Percentiles rank a stretch among this genome's conserved stretches.
Conservation (phyloP, 1,284 basidiomycete genomes). For the Agroathelia rolfsii region DNA sequence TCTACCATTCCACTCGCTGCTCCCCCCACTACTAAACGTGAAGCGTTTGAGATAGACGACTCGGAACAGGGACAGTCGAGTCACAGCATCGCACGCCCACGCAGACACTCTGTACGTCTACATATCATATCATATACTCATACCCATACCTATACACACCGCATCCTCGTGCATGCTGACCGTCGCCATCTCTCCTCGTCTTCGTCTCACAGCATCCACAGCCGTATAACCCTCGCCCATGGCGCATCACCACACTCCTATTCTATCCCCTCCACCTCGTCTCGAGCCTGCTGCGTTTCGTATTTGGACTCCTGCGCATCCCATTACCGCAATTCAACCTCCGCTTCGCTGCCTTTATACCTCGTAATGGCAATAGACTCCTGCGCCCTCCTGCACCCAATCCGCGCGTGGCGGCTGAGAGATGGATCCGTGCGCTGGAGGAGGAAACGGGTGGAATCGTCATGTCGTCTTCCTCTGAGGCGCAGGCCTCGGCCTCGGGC, state of each 20-base stretch:
- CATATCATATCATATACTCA: conserved; percentile 13
- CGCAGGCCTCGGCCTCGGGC: conserved; percentile 22
- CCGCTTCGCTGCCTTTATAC: conserved; percentile 28
- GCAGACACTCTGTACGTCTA: conserved; percentile 11
- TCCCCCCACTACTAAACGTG: too few relatives aligned
- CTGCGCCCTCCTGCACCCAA: conserved; percentile 24
- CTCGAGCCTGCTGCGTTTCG: conserved; percentile 40
- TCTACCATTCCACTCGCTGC: too few relatives aligned
- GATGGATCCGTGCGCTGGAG: conserved; percentile 69
- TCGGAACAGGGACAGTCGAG: conserved; percentile 27
- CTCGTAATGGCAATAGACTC: conserved; percentile 34
- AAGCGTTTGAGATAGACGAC: conserved; percentile 46
- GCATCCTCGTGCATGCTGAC: conserved; percentile 1
- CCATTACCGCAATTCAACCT: conserved; percentile 40
- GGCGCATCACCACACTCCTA: conserved; percentile 25
- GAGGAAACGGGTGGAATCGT: conserved; percentile 68
- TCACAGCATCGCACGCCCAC: conserved; percentile 11
- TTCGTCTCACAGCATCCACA: conserved; percentile 14
- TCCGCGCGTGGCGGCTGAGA: conserved; percentile 45
- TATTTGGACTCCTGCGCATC: conserved; percentile 42
- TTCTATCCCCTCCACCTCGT: conserved; percentile 39
- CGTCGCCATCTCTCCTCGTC: conserved; percentile 2
- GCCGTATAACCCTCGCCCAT: conserved; percentile 15
- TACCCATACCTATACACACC: conserved; percentile 5
- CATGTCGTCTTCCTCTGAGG: conserved; percentile 21